Base-by-base conservation (phyloP, 2,329 filamentous ascomycete genomes). In the Pseudopithomyces maydicus region DNA sequence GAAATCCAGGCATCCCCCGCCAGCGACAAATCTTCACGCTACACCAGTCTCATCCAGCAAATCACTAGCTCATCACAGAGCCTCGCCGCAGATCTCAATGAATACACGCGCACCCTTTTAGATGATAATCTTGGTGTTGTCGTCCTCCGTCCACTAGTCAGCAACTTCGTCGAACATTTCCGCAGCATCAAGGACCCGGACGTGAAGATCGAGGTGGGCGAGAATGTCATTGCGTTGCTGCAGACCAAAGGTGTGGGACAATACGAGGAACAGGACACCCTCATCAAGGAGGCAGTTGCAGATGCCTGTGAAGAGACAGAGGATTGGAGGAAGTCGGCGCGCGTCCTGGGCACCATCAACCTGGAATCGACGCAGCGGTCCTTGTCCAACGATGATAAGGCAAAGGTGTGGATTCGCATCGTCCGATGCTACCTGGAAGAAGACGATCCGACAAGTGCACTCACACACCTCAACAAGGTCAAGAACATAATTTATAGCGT, bases 401-500 rank as follows among this genome's bases (percentile, higher is more conserved):
- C 92, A 8, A 83, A 84, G 53, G 86, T 95, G 53, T 98, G 94
- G 91, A 90, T 98, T 66, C 90, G 94, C 58, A 97, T 99, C 72
- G 92, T 96, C 72, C 87, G 95, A 60, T 90, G 96, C 80, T 96
- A 95, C 74, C 85, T 99, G 60, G 94, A 99, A 79, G 91, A 93
- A 46, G 94, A 97, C 74, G 93, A 98, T 78, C 90, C 91, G 8
- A 92, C 89, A 1, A 84, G 85, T 35, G 95, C 95, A 41, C 92
- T 96, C 74, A 86, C 85, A 39, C 96, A 93, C 74, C 84, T 99
- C 69, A 97, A 97, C 82, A 93, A 94, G 77, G 90, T 96, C 76
- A 98, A 97, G 79, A 94, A 95, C 72, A 84, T 97, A 64, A 92
- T 97, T 74, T 87, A 91, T 79, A 88, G 85, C 61, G 87, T 97